These are phyloP conservation scores for Zygnema circumcarinatum DNA, from an alignment of 139 green algal genomes.

Conservation along the genomic window DNA sequence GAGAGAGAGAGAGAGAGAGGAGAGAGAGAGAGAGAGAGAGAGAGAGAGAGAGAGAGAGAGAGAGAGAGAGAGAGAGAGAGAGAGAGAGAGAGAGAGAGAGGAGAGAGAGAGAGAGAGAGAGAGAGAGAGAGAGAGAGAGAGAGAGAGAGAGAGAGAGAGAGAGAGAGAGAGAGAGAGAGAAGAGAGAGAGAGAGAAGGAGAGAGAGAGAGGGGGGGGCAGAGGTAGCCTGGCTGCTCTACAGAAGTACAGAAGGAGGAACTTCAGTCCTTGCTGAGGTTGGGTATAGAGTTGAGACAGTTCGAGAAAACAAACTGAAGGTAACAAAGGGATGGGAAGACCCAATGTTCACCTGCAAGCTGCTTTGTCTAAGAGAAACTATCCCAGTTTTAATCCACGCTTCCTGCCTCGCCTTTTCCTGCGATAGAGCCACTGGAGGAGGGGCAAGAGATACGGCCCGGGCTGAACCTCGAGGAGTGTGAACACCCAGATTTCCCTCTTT, in stretches of 20 bases:
- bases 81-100: neutral
- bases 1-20: no score
- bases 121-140: slow-evolving; percentile 15
- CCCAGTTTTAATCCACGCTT: slow-evolving; percentile 22
- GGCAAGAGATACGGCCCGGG: neutral
- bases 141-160: neutral
- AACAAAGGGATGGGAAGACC: neutral
- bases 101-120: slow-evolving; percentile 9
- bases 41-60: no score
- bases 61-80: no score
- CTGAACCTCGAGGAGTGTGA: neutral
- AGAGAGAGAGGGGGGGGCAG: neutral
- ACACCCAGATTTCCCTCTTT: slow-evolving; percentile 4
- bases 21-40: no score
- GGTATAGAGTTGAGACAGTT: no score
- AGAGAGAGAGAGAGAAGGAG: slow-evolving; percentile 8
- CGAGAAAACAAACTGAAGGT: no score
- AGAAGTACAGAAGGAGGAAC: no score
- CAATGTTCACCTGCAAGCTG: slow-evolving; percentile 32
- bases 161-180: slow-evolving; percentile 1
- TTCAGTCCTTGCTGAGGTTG: no score
- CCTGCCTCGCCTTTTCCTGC: slow-evolving; percentile 28
- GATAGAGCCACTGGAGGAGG: slow-evolving; percentile 12
- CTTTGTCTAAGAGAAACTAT: slow-evolving; percentile 16
- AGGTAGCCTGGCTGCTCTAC: neutral